Evolutionary conservation across 345 rosid species (phyloP).

Genomic region (Bruguiera parviflora): DNA sequence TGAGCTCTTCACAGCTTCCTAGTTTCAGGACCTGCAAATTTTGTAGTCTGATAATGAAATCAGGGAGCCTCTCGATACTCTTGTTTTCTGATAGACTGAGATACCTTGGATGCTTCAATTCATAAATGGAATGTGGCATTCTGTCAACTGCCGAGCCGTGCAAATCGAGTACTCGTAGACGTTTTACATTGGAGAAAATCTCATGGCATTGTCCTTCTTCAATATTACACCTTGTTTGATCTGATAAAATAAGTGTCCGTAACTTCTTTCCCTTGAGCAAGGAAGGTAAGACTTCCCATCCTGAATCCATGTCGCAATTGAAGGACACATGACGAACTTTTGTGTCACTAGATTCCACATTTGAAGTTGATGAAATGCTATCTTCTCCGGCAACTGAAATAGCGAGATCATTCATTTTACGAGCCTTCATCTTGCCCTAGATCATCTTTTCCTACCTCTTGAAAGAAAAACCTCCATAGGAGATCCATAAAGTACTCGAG

Average conservation of each 20-base stretch:
- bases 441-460: neutral
- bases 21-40: conserved; percentile 17
- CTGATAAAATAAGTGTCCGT: neutral
- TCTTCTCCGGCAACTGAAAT: conserved; percentile 3
- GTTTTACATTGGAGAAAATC: neutral
- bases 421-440: neutral
- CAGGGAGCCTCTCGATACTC: conserved; percentile 9
- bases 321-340: conserved; percentile 13
- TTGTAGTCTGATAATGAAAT: conserved; percentile 1
- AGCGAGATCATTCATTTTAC: conserved; percentile 29
- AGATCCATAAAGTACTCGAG: neutral
- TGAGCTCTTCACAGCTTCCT: neutral
- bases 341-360: neutral
- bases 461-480: neutral
- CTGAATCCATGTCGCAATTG: neutral
- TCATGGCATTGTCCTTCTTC: neutral
- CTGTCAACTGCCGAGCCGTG: neutral
- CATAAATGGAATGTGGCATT: conserved; percentile 4
- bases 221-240: too few relatives aligned
- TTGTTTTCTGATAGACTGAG: conserved; percentile 15
- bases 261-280: neutral
- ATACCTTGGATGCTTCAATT: conserved; percentile 18
- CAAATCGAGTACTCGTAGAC: conserved; percentile 8
- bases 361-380: neutral
- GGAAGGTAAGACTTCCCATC: neutral